Evolutionary conservation across 768 basidiomycete species (phyloP).

Genomic region (Dentipellis sp.): DNA sequence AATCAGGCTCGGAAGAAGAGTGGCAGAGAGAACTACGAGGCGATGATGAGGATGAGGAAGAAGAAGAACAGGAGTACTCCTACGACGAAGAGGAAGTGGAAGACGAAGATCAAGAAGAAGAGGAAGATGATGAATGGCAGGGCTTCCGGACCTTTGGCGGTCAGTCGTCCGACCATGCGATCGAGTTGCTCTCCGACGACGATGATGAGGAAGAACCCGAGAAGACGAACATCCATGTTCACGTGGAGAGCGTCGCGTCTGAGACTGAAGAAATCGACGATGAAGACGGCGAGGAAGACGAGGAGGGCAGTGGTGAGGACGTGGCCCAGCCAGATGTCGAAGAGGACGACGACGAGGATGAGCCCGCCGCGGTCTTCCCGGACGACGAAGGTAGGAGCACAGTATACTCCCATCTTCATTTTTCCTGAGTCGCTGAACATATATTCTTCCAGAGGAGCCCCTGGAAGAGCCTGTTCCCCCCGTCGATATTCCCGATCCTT

Average conservation of each 20-base stretch:
- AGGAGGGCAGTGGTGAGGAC: slow-evolving; percentile 10
- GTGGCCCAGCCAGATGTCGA: slow-evolving; percentile 1
- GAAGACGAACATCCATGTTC: slow-evolving; percentile 28
- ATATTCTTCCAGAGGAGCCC: not conserved
- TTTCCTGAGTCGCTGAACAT: not conserved
- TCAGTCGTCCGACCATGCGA: not conserved
- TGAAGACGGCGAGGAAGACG: slow-evolving; percentile 10
- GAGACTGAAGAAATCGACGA: slow-evolving; percentile 8
- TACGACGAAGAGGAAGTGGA: slow-evolving; percentile 7
- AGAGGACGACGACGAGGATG: slow-evolving; percentile 3
- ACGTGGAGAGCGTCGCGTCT: slow-evolving; percentile 18
- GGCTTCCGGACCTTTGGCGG: not conserved
- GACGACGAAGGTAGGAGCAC: not conserved
- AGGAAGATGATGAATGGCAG: slow-evolving; percentile 8
- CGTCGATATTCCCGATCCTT: slow-evolving; percentile 29
- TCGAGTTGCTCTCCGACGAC: slow-evolving; percentile 15
- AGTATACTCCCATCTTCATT: not conserved
- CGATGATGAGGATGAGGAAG: slow-evolving; percentile 19
- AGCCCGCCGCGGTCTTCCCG: slow-evolving; percentile 7
- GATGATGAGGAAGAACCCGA: slow-evolving; percentile 27
- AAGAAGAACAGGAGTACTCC: slow-evolving; percentile 22
- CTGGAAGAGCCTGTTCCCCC: not conserved
- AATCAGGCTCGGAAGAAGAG: slow-evolving; percentile 14
- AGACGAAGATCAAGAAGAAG: slow-evolving; percentile 6
- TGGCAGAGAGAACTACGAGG: slow-evolving; percentile 20